Base-by-base conservation (phyloP, 495 filamentous ascomycete genomes). In the Chaetomium tenue region DNA sequence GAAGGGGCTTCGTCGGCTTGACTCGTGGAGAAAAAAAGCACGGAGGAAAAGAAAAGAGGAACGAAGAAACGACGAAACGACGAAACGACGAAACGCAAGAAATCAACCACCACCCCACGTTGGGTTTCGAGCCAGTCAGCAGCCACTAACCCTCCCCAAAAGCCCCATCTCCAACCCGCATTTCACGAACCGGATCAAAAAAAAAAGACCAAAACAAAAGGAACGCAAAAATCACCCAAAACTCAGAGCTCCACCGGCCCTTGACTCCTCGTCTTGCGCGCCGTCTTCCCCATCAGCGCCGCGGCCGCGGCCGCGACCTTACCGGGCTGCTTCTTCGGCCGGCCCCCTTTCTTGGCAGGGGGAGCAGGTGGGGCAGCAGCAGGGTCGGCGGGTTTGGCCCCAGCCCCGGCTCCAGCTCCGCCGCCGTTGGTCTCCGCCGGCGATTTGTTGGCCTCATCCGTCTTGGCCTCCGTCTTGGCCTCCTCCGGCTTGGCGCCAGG, bases 241-340 rank as follows among this genome's bases (percentile, higher is more conserved):
- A 28, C 15, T 61, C 44, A 57, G 13, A 40, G 28, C 12, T 57
- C 69, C 23, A 37, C 74, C 4, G 75, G 71, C 0, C 79, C 79
- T 66, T 82, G 80, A 56, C 78, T 80, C 60, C 79, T 70, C 12
- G 78, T 82, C 70, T 77, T 79, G 33, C 78, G 70, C 56, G 63
- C 62, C 0, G 80, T 78, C 48, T 67, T 71, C 0, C 80, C 78
- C 9, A 76, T 75, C 13, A 74, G 58, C 62, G 46, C 22, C 8
- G 51, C 16, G 3, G 58, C 44, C 0, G 46, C 26, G 0, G 58
- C 44, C 0, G 73, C 60, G 11, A 66, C 33, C n/a, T 55, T 59
- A 44, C 71, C 78, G 39, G 76, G 71, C 23, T 77, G 68, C 65
- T 79, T 80, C 68, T 67, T 76, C 6, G 73, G 71, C n/a, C 76